phyloP scores from a whole-genome alignment of 2,329 filamentous ascomycete genomes.

The Pseudopithomyces maydicus region DNA sequence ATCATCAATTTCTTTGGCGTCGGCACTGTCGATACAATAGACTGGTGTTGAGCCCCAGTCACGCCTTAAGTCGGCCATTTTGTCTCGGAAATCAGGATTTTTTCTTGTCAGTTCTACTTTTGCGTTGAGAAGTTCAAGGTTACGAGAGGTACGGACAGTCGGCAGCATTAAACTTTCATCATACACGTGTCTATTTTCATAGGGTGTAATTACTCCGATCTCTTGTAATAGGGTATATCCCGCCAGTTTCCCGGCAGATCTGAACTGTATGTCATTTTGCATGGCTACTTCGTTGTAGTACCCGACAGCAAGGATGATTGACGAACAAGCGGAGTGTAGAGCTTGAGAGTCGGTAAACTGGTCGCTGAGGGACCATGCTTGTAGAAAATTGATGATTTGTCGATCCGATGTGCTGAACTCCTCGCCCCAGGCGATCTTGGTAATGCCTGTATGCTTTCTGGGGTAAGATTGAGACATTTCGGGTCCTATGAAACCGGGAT shows the following conservation, averaged over 20 bases:
- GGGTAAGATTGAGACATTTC: conserved; percentile 39
- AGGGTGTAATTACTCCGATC: conserved; percentile 71
- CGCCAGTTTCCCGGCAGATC: conserved; percentile 22
- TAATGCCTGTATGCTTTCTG: conserved; percentile 16
- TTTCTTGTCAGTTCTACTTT: conserved; percentile 31
- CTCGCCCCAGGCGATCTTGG: conserved; percentile 21
- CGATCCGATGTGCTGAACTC: conserved; percentile 58
- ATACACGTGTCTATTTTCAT: conserved; percentile 71
- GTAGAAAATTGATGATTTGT: conserved; percentile 69
- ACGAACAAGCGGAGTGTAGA: conserved; percentile 66
- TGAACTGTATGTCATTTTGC: conserved; percentile 43
- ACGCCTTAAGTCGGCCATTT: conserved; percentile 62
- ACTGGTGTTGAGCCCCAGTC: conserved; percentile 65
- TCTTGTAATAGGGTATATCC: conserved; percentile 75
- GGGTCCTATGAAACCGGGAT: conserved; percentile 42
- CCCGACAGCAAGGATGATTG: conserved; percentile 65
- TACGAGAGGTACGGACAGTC: conserved; percentile 49
- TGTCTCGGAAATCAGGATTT: conserved; percentile 52
- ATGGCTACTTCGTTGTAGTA: conserved; percentile 58
- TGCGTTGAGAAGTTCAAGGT: conserved; percentile 48
- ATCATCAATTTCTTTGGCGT: conserved; percentile 76
- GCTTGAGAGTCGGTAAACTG: conserved; percentile 49
- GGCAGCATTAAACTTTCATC: conserved; percentile 60
- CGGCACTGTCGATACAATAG: conserved; percentile 73
- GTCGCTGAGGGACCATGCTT: conserved; percentile 60